Percentiles rank a stretch among this genome's conserved stretches.
These are phyloP conservation scores for Chaetomiaceae sp. DNA, from an alignment of 2,329 filamentous ascomycete genomes.

Conservation along the genomic window DNA sequence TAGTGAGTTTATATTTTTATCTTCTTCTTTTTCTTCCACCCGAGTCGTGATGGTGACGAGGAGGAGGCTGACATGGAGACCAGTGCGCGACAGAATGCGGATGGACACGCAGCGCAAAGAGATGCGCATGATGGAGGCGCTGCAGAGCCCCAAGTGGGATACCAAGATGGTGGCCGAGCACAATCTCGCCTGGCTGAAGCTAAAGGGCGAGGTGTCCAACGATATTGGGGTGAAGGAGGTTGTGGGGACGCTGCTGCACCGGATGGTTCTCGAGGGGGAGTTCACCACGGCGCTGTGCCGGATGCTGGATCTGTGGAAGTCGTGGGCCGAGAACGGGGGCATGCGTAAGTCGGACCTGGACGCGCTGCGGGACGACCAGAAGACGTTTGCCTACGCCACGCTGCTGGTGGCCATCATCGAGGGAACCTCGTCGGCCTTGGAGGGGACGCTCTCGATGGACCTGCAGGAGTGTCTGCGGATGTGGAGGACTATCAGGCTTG, in stretches of 20 bases:
- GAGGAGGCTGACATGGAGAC: neutral
- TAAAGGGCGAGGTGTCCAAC: constrained; percentile 17
- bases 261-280: constrained; percentile 45
- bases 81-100: constrained; percentile 39
- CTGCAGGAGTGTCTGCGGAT: constrained; percentile 49
- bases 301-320: constrained; percentile 47
- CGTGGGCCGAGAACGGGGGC: constrained; percentile 50
- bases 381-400: constrained; percentile 42
- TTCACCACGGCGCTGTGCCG: constrained; percentile 36
- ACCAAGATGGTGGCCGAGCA: constrained; percentile 40
- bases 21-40: neutral
- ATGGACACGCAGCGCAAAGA: constrained; percentile 38
- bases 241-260: constrained; percentile 43
- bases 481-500: constrained; percentile 48
- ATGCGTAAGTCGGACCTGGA: constrained; percentile 43
- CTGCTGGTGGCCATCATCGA: constrained; percentile 43
- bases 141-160: constrained; percentile 50
- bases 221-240: constrained; percentile 32
- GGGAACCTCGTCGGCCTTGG: constrained; percentile 38
- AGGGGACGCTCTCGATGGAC: constrained; percentile 45
- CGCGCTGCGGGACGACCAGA: constrained; percentile 32
- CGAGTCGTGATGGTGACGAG: neutral
- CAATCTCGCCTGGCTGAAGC: constrained; percentile 39
- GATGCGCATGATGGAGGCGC: constrained; percentile 41
- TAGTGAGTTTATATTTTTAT: constrained; percentile 30